Evolutionary conservation across 371 early-diverging fungal genomes (phyloP), one percentile per base, ranked within the genome.

Genomic region (Syncephalastrum racemosum): DNA sequence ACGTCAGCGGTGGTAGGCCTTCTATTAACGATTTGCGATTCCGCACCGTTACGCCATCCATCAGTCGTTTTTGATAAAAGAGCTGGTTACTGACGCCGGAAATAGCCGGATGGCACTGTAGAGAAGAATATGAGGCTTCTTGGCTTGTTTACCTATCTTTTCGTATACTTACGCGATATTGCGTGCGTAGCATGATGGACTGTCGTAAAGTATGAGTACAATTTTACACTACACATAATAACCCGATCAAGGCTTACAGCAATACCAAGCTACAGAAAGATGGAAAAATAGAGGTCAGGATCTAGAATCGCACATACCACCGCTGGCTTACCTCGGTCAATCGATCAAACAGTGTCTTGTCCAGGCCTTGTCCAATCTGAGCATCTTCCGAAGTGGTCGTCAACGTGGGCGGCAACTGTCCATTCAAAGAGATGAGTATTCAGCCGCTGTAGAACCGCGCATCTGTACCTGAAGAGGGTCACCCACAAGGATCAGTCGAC

Each of bases 331-430:
- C 71, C 64, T 85, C 79, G 0, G 78, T 75, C 27, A 93, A 67
- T 49, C 98, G 75, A 59, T 92, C 91, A 77, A 96, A 97, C 13
- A 97, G 60, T 0, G 94, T 92, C 39, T 92, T 80, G 14, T 93
- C 93, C 36, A 94, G 75, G 0, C 93, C 92, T 51, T 77, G 67
- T 4, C 80, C 81, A 14, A 62, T 64, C n/a, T 71, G 66, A 1
- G 56, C 56, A 23, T 50, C 67, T 44, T 71, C 81, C 7, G 64
- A 68, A 51, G 41, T 63, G 12, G 86, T 84, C 6, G 74, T 76
- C 31, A 96, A 53, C 0, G 93, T 92, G 12, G 97, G 97, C 4
- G 94, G 83, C 46, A 98, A 84, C 79, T 97, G 53, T 24, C 3
- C 18, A 51, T 25, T 31, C 16, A 47, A 13, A 43, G 12, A 31